Conservation (phyloP, 2,329 filamentous ascomycete genomes). For the Arthrobotrys entomopaga region DNA sequence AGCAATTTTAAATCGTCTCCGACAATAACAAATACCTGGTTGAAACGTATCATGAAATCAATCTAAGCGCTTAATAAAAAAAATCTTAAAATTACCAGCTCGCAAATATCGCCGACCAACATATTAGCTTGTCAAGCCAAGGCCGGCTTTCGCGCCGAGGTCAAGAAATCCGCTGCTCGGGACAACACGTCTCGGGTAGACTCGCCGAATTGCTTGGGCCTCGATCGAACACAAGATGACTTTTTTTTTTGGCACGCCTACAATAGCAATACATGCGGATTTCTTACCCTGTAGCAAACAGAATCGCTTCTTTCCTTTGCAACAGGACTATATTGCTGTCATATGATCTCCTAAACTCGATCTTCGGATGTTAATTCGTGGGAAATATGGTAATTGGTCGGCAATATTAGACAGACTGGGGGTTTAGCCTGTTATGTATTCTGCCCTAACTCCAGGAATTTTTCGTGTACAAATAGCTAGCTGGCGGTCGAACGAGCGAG, state of each 20-base stretch:
- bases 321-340: background rate
- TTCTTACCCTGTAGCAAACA: too few relatives aligned
- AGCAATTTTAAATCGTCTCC: constrained; percentile 44
- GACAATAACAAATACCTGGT: constrained; percentile 25
- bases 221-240: too few relatives aligned
- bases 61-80: constrained; percentile 29
- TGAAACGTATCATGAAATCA: constrained; percentile 44
- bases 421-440: constrained; percentile 48
- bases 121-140: constrained; percentile 3
- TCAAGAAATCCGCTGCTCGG: too few relatives aligned
- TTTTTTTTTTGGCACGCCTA: too few relatives aligned
- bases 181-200: too few relatives aligned
- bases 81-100: constrained; percentile 10
- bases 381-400: constrained; percentile 38
- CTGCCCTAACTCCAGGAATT: background rate
- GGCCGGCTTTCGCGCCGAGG: too few relatives aligned
- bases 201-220: too few relatives aligned
- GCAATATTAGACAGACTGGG: constrained; percentile 32
- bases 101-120: constrained; percentile 39
- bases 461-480: too few relatives aligned
- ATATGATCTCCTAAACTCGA: constrained; percentile 27
- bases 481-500: too few relatives aligned
- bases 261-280: too few relatives aligned
- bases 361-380: constrained; percentile 38
- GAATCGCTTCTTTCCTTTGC: too few relatives aligned